phyloP scores from a whole-genome alignment of 805 yeast species.

The Ogataea henricii region DNA sequence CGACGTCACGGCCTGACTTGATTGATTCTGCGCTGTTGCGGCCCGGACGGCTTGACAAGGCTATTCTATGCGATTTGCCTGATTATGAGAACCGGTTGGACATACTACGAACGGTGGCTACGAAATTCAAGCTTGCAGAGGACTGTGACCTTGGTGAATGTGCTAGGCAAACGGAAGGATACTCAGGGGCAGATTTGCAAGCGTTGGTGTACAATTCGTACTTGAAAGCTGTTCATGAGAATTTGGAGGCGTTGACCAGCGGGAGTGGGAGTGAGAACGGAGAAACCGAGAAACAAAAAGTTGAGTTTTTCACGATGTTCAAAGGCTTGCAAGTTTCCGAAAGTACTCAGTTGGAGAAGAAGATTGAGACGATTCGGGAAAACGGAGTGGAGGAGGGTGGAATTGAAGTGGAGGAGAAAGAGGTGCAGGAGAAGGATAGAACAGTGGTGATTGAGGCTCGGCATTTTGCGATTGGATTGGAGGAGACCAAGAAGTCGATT shows the following conservation, averaged over 20 bases:
- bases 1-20: constrained; percentile 93
- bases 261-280: neutral
- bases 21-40: constrained; percentile 92
- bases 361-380: constrained; percentile 23
- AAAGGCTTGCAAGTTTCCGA: constrained; percentile 11
- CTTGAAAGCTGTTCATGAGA: constrained; percentile 77
- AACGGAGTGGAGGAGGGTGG: constrained; percentile 4
- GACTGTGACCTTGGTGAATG: constrained; percentile 54
- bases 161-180: constrained; percentile 69
- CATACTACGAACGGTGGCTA: constrained; percentile 61
- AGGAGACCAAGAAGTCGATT: constrained; percentile 87
- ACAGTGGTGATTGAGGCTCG: constrained; percentile 48
- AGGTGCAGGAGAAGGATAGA: constrained; percentile 15
- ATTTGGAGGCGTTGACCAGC: constrained; percentile 47
- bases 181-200: constrained; percentile 93
- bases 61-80: constrained; percentile 90
- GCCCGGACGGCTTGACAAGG: constrained; percentile 95
- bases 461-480: constrained; percentile 63
- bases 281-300: constrained; percentile 4
- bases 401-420: neutral
- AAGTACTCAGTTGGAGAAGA: constrained; percentile 21
- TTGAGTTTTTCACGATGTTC: constrained; percentile 28
- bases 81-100: constrained; percentile 66
- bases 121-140: constrained; percentile 59
- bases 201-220: constrained; percentile 91